Conservation (phyloP, 108 stramenopile genomes). For the Nitzschia putrida region DNA sequence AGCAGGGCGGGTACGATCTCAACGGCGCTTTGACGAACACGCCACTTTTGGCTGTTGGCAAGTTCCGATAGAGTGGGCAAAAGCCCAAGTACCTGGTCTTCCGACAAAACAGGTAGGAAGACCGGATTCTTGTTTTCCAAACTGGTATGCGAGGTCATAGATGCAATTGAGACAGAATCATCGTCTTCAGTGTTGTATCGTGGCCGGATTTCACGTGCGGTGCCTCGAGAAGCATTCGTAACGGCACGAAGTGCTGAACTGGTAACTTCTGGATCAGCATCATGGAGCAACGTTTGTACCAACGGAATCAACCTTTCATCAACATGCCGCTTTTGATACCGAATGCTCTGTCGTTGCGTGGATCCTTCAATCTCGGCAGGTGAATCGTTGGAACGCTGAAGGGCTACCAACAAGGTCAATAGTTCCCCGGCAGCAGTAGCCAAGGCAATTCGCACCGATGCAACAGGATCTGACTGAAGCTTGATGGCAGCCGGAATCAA, state of each 20-base stretch:
- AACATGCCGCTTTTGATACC: conserved; percentile 75
- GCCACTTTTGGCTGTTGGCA: conserved; percentile 83
- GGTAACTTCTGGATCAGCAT: conserved; percentile 82
- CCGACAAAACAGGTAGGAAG: conserved; percentile 83
- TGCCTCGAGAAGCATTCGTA: conserved; percentile 82
- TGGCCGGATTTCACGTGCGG: conserved; percentile 42
- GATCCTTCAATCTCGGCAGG: conserved; percentile 32
- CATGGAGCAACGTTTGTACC: conserved; percentile 82
- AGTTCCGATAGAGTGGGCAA: conserved; percentile 85
- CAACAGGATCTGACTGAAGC: conserved; percentile 71
- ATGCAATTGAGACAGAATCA: conserved; percentile 70
- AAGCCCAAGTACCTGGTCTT: conserved; percentile 78
- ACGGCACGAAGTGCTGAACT: conserved; percentile 88
- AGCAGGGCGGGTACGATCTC: conserved; percentile 90
- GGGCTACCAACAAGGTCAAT: conserved; percentile 75
- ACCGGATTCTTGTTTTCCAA: conserved; percentile 70
- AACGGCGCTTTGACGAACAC: conserved; percentile 87
- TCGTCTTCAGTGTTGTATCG: conserved; percentile 57
- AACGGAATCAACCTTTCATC: conserved; percentile 85
- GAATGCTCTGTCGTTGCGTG: conserved; percentile 20
- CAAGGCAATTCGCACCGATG: conserved; percentile 71
- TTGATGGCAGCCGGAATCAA: conserved; percentile 77
- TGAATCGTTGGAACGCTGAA: conserved; percentile 44
- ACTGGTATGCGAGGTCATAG: conserved; percentile 60
- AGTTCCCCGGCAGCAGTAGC: conserved; percentile 85